These are phyloP conservation scores for Alopecurus myosuroides DNA, from an alignment of 176 grass and related monocot species.

Conservation along the genomic window DNA sequence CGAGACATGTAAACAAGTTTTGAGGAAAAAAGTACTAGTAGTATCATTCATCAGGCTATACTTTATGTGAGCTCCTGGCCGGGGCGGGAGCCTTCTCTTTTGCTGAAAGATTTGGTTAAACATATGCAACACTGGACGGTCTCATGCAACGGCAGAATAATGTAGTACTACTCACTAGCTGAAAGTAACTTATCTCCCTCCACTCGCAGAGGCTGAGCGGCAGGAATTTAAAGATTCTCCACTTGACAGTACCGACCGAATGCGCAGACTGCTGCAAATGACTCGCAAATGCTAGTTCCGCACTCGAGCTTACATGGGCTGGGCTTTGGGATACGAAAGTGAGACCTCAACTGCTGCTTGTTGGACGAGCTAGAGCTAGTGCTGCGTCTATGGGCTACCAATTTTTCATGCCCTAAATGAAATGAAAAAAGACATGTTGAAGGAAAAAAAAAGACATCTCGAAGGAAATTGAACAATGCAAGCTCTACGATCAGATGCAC, in stretches of 20 bases:
- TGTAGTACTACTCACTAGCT: background rate
- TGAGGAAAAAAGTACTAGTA: background rate
- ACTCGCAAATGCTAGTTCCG: background rate
- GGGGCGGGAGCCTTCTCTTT: background rate
- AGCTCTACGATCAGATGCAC: too few species aligned
- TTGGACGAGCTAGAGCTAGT: background rate
- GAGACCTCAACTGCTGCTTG: background rate
- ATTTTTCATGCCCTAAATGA: too few species aligned
- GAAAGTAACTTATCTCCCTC: background rate
- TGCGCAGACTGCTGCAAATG: background rate
- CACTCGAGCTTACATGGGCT: background rate
- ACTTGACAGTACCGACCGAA: background rate
- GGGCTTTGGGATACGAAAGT: background rate
- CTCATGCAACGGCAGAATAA: slow-evolving; percentile 15
- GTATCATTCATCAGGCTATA: background rate
- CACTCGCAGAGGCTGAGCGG: background rate
- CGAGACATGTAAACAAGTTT: background rate
- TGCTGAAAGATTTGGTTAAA: background rate
- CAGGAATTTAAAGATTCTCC: background rate
- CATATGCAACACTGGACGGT: background rate
- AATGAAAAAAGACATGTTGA: too few species aligned
- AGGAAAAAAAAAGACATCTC: too few species aligned
- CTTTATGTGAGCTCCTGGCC: background rate
- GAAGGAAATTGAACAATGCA: too few species aligned
- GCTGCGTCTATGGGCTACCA: too few species aligned